Conservation (phyloP, 331 rosid species). For the Phaseolus coccineus region DNA sequence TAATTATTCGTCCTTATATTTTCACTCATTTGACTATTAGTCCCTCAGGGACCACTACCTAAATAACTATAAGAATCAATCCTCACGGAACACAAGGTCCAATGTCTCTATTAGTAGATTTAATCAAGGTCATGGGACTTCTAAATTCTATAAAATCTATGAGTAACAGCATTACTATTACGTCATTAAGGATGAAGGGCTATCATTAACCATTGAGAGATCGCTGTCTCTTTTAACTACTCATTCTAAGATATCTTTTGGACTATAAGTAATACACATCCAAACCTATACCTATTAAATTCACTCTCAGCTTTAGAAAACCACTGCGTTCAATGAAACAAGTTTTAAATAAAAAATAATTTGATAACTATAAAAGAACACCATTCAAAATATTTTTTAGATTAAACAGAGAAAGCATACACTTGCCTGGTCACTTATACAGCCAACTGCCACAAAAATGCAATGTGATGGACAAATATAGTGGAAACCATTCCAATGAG, state of each 20-base stretch:
- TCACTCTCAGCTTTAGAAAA: not conserved
- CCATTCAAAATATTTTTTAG: not conserved
- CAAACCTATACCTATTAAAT: not conserved
- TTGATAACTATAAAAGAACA: not conserved
- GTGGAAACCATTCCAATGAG: constrained; percentile 55
- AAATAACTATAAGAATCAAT: not conserved
- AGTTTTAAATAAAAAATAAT: constrained; percentile 3
- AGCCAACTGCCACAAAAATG: constrained; percentile 53
- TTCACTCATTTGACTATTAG: not conserved
- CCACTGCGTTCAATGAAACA: constrained; percentile 31
- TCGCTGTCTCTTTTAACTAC: not conserved
- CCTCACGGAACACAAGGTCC: not conserved
- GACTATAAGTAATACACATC: constrained; percentile 1
- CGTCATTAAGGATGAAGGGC: constrained; percentile 9
- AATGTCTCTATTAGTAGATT: not conserved
- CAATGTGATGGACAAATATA: constrained; percentile 51
- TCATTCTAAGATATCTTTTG: constrained; percentile 1
- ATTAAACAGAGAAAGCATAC: not conserved
- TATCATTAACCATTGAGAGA: constrained; percentile 13
- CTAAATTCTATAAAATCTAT: constrained; percentile 20
- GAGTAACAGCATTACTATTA: not conserved
- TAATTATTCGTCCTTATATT: not conserved
- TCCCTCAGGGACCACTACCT: not conserved
- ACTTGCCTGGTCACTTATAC: constrained; percentile 58
- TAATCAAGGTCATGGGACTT: constrained; percentile 12